Evolutionary conservation across 2,329 filamentous ascomycete genomes (phyloP), one percentile per base, ranked within the genome.

Genomic region (Lizonia empirigonia): DNA sequence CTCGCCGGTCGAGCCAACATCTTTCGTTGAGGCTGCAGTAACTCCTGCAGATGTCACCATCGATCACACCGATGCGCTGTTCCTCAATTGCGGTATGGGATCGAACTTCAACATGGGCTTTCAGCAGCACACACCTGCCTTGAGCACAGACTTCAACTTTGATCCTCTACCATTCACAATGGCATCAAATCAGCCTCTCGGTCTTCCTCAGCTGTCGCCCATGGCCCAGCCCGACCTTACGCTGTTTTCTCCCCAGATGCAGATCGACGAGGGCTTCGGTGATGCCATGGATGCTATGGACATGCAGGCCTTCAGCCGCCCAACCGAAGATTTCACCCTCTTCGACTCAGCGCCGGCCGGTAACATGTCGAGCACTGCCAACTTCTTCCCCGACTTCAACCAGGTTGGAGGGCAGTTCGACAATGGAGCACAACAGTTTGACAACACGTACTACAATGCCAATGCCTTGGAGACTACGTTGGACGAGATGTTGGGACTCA

Each of bases 191-290:
- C 44, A 48, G 19, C 33, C 9, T 18, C 38, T 49, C 6, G 59
- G 64, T 22, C 61, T 73, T 6, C 67, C 72, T 27, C 86, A 89
- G 54, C 81, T 90, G 55, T 91, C 88, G 3, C 87, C 87, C 7
- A 79, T 80, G 45, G 88, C 85, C 5, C 87, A 90, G 62, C 80
- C 82, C 27, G 85, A 87, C 53, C 76, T 85, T 1, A 88, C 89
- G 76, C 80, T 90, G 24, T 88, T 81, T 72, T 88, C 87, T 8
- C 85, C 88, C 38, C 80, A 80, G 33, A 86, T 85, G 73, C 73
- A 71, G 24, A 58, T 77, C 20, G 87, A 91, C 53, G 87, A 90
- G 63, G 82, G 80, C 30, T 88, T 85, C 60, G 82, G 83, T 32
- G 85, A 86, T 23, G 76, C 75, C n/a, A 53, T 53, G 44, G 50